Evolutionary conservation across 1,139 yeast genomes (phyloP), one percentile per base, ranked within the genome.

Genomic region (Geotrichum armillariae): DNA sequence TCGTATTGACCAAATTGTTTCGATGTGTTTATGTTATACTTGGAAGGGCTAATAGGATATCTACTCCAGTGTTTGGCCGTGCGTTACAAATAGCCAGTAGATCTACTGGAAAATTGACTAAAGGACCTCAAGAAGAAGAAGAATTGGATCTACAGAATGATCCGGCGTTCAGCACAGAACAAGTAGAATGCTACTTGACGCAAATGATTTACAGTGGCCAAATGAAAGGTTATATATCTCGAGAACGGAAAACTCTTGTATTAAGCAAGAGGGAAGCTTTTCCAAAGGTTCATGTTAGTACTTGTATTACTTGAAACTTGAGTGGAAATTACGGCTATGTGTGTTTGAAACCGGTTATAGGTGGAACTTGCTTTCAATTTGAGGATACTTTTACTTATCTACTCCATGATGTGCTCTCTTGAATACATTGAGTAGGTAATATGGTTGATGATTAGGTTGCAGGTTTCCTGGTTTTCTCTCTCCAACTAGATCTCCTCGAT

Each of bases 141-240:
- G 54, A 50, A 21, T 50, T 41, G 34, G 52, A 41, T 22, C 53
- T 54, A 35, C 52, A 49, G 14, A 14, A 32, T 12, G 38, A 31
- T 11, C 16, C 41, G 29, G 49, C 50, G 53, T 53, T 58, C 22
- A 52, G 54, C 17, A 58, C 70, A 31, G 84, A 80, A 58, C 83
- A 80, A 46, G 73, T 85, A 4, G 97, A 91, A 67, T 82, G 94
- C 57, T 67, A 79, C 22, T 60, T 90, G 37, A 91, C 96, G 0
- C 78, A 78, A 51, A 68, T 86, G 59, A 88, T 91, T 16, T 72
- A 76, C 46, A 69, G 67, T 39, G 87, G 88, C 9, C 70, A 70
- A 50, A 72, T 90, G 53, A 89, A 86, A 68, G 98, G 97, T 1
- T 91, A 90, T 66, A 69, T 91, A 21, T 85, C 95, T 6, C 94